Percentiles rank a stretch among this genome's conserved stretches.
These are phyloP conservation scores for Priceomyces medius DNA, from an alignment of 805 yeast genomes.

Conservation along the genomic window DNA sequence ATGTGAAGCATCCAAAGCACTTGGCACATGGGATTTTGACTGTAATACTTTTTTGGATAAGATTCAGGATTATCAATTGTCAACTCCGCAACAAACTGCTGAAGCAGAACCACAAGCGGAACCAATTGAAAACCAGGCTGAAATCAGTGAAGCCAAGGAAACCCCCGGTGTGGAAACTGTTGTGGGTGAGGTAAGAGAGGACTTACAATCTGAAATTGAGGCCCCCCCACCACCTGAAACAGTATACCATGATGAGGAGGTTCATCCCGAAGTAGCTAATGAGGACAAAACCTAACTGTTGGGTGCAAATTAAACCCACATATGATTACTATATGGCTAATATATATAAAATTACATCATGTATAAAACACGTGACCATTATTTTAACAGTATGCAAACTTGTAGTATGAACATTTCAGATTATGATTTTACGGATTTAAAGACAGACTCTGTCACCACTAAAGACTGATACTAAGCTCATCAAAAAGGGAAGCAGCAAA, in stretches of 20 bases:
- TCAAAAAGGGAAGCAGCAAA: background rate
- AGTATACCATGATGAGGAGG: conserved; percentile 7
- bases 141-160: conserved; percentile 23
- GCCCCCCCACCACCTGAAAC: conserved; percentile 8
- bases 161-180: conserved; percentile 15
- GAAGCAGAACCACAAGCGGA: conserved; percentile 9
- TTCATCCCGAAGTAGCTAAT: conserved; percentile 12
- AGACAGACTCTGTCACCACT: background rate
- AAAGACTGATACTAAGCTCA: background rate
- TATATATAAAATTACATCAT: background rate
- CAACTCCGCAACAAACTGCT: conserved; percentile 7
- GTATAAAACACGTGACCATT: background rate
- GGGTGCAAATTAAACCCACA: background rate
- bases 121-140: conserved; percentile 17
- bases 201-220: conserved; percentile 6
- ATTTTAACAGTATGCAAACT: background rate
- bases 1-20: conserved; percentile 61
- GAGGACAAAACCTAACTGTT: conserved; percentile 2
- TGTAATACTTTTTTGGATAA: conserved; percentile 56
- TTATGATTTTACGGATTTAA: background rate
- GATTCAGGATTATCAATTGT: conserved; percentile 22
- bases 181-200: conserved; percentile 8
- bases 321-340: background rate
- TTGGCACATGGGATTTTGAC: conserved; percentile 83
- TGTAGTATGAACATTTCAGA: background rate